These are phyloP conservation scores for Sordariomycetes sp. DNA, from an alignment of 2,329 filamentous ascomycete genomes.

Conservation along the genomic window DNA sequence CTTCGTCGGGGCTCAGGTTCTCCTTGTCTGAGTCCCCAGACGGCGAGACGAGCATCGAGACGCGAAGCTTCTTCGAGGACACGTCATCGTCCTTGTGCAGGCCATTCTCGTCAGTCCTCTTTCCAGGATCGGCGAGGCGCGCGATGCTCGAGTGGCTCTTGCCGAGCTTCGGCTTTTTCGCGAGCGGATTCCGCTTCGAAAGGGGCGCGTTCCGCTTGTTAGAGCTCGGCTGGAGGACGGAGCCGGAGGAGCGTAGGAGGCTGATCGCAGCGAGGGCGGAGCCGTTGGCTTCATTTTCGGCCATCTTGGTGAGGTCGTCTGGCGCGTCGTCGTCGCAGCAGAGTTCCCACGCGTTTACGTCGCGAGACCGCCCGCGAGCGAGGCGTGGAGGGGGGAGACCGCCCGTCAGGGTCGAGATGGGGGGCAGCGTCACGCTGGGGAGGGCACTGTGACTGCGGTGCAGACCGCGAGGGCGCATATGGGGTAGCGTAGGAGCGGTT, in stretches of 20 bases:
- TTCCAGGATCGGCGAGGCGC: slow-evolving; percentile 32
- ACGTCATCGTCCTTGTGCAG: slow-evolving; percentile 10
- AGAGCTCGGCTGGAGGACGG: slow-evolving; percentile 40
- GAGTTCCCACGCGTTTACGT: slow-evolving; percentile 85
- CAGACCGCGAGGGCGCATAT: slow-evolving; percentile 40
- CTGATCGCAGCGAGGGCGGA: slow-evolving; percentile 75
- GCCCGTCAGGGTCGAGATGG: slow-evolving; percentile 40
- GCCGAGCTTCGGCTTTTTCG: slow-evolving; percentile 53
- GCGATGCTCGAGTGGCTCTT: slow-evolving; percentile 52
- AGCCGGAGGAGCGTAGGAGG: slow-evolving; percentile 61
- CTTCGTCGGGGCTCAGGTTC: slow-evolving; percentile 61
- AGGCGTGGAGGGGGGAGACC: slow-evolving; percentile 42
- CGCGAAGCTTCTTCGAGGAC: slow-evolving; percentile 22
- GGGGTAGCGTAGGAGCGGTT: slow-evolving; percentile 33
- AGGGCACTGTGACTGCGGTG: slow-evolving; percentile 64
- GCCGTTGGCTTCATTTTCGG: slow-evolving; percentile 69
- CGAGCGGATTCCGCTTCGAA: slow-evolving; percentile 13
- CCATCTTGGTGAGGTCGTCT: slow-evolving; percentile 70
- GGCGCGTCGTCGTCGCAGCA: slow-evolving; percentile 73
- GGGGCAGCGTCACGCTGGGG: slow-evolving; percentile 44
- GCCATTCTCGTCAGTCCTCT: slow-evolving; percentile 10
- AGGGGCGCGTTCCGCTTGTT: slow-evolving; percentile 53
- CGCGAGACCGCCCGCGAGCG: slow-evolving; percentile 65
- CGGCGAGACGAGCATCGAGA: slow-evolving; percentile 24
- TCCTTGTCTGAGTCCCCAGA: slow-evolving; percentile 78